These are phyloP conservation scores for Barnettozyma wickerhamii DNA, from an alignment of 805 yeast genomes.

Conservation along the genomic window DNA sequence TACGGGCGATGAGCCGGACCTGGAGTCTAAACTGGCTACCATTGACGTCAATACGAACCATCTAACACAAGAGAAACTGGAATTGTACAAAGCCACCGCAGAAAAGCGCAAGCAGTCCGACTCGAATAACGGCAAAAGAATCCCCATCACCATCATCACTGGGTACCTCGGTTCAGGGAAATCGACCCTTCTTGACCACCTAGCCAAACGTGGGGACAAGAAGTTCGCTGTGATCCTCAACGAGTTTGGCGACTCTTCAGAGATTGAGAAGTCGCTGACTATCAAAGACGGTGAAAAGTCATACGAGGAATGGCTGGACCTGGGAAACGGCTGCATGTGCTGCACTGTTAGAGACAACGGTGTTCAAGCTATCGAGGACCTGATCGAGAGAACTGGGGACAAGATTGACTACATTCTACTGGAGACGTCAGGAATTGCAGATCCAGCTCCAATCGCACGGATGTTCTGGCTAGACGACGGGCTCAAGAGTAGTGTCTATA, in stretches of 20 bases:
- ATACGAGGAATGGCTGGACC: slow-evolving; percentile 91
- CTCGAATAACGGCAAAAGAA: slow-evolving; percentile 34
- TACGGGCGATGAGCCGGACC: slow-evolving; percentile 19
- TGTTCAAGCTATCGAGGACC: slow-evolving; percentile 86
- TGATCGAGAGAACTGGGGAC: slow-evolving; percentile 66
- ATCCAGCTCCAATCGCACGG: slow-evolving; percentile 94
- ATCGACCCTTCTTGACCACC: slow-evolving; percentile 72
- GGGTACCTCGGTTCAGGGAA: slow-evolving; percentile 97
- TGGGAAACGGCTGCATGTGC: slow-evolving; percentile 95
- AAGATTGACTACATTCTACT: slow-evolving; percentile 85
- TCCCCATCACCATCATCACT: slow-evolving; percentile 90
- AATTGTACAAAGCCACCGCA: slow-evolving; percentile 15
- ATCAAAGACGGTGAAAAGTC: slow-evolving; percentile 49
- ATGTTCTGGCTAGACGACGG: slow-evolving; percentile 99
- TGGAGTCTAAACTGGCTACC: slow-evolving; percentile 19
- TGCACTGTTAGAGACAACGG: slow-evolving; percentile 96
- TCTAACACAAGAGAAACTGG: slow-evolving; percentile 15
- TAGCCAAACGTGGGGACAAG: slow-evolving; percentile 66
- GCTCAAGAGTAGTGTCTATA: slow-evolving; percentile 72
- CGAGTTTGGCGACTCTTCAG: slow-evolving; percentile 89
- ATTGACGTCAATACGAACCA: slow-evolving; percentile 15
- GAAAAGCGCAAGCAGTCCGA: slow-evolving; percentile 9
- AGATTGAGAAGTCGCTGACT: slow-evolving; percentile 82
- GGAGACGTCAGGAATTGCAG: slow-evolving; percentile 96
- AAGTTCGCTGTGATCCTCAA: slow-evolving; percentile 86